phyloP scores from a whole-genome alignment of 805 yeast species.

The Scheffersomyces amazonensis region DNA sequence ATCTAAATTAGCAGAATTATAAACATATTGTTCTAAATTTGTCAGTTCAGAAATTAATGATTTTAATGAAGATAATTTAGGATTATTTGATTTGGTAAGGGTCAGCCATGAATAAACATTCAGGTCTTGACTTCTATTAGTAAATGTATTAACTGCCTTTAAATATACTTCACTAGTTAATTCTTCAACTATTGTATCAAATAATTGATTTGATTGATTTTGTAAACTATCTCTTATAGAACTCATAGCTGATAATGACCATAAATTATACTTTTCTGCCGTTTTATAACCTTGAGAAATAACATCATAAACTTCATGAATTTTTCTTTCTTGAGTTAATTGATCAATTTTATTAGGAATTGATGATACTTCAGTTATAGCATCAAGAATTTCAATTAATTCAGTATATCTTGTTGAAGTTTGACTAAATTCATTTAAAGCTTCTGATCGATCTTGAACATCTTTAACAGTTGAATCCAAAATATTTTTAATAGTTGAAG shows the following conservation, averaged over 20 bases:
- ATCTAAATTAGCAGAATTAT: conserved; percentile 57
- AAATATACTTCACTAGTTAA: conserved; percentile 66
- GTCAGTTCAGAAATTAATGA: conserved; percentile 30
- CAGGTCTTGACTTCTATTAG: conserved; percentile 2
- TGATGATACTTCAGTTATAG: conserved; percentile 57
- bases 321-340: conserved; percentile 66
- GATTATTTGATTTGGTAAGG: conserved; percentile 23
- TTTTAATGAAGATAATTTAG: conserved; percentile 34
- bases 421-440: conserved; percentile 62
- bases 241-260: conserved; percentile 55
- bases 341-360: conserved; percentile 65
- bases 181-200: conserved; percentile 76
- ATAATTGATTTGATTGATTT: conserved; percentile 56
- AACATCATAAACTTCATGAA: conserved; percentile 59
- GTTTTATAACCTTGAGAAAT: conserved; percentile 40
- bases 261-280: conserved; percentile 52
- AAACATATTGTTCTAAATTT: conserved; percentile 52
- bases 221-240: conserved; percentile 52
- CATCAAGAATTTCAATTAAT: conserved; percentile 66
- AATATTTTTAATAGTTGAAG: conserved; percentile 46
- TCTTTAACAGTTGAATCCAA: conserved; percentile 49
- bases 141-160: conserved; percentile 22
- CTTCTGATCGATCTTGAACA: conserved; percentile 51
- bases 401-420: conserved; percentile 61
- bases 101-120: conserved; percentile 18